Base-by-base conservation (phyloP, 345 rosid genomes). In the Rhizophora mangle region DNA sequence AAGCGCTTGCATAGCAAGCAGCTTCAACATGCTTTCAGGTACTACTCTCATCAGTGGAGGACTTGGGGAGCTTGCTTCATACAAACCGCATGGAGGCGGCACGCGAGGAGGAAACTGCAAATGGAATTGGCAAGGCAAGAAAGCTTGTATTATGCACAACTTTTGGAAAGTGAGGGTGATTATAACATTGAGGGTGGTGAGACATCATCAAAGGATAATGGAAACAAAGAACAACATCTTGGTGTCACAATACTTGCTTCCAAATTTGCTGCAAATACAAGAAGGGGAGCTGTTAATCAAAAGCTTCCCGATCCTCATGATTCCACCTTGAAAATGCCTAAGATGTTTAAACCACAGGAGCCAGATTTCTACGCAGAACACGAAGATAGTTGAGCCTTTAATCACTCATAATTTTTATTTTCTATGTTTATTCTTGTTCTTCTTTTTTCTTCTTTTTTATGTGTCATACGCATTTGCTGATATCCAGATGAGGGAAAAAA, bases 21-120 rank as follows among this genome's bases (percentile, higher is more conserved):
- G 68, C 86, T 93, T 43, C 96, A 93, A 65, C 96, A 93, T 68
- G 96, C 98, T 53, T 90, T 90, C 78, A 82, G 98, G 82, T 93
- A 93, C 82, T 87, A 93, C 73, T 93, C 98, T 20, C 98, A 92
- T 71, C 98, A 92, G 31, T 88, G 96, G 96, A 81, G 95, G 74
- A 80, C 93, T 0, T 93, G 90, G 96, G 96, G 91, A 53, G 87
- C 98, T 57, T 80, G 93, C 72, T 87, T 80, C 53, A 81, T 93
- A 39, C 88, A 93, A 75, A 87, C 83, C 32, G 93, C 96, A 0
- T 90, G 98, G 96, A 82, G 91, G 64, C 46, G 96, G 60, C 77
- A 56, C 75, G 71, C 47, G 71, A 87, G 78, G 87, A 88, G 84
- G 68, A 90, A 82, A 75, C 55, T 83, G 70, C 91, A 85, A 7